These are phyloP conservation scores for Colletotrichum acutatum DNA, from an alignment of 2,329 filamentous ascomycete species.

Conservation along the genomic window DNA sequence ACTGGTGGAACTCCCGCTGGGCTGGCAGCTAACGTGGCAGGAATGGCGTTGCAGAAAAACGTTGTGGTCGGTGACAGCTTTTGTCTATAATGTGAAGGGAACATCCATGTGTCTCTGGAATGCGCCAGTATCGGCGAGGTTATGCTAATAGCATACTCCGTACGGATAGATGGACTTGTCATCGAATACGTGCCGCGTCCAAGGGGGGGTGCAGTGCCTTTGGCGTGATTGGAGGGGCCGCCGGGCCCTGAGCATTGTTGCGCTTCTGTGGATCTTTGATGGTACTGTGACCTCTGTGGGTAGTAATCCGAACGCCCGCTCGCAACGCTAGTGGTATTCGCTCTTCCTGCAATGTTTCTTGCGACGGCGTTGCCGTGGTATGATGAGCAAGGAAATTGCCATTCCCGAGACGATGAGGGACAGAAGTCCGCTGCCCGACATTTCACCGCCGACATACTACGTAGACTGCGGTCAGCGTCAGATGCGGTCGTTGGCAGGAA, in stretches of 20 bases:
- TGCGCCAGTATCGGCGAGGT: constrained; percentile 6
- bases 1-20: constrained; percentile 1
- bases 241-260: constrained; percentile 3
- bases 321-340: constrained; percentile 22
- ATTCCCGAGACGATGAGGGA: background rate
- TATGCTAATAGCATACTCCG: background rate
- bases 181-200: constrained; percentile 7
- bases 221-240: constrained; percentile 18
- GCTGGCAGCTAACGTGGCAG: constrained; percentile 20
- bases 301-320: constrained; percentile 29
- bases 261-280: background rate
- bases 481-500: background rate
- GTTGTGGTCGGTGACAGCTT: constrained; percentile 1
- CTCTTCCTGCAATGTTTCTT: constrained; percentile 16
- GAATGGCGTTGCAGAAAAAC: constrained; percentile 4
- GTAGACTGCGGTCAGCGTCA: background rate
- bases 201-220: background rate
- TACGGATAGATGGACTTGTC: constrained; percentile 14
- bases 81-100: background rate
- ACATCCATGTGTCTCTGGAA: constrained; percentile 2
- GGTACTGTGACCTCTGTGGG: constrained; percentile 13
- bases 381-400: background rate
- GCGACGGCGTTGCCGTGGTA: constrained; percentile 7
- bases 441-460: background rate
- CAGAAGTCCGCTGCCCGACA: background rate